Base-by-base conservation (phyloP, 1,284 basidiomycete species). In the Apiotrichum domesticum region DNA sequence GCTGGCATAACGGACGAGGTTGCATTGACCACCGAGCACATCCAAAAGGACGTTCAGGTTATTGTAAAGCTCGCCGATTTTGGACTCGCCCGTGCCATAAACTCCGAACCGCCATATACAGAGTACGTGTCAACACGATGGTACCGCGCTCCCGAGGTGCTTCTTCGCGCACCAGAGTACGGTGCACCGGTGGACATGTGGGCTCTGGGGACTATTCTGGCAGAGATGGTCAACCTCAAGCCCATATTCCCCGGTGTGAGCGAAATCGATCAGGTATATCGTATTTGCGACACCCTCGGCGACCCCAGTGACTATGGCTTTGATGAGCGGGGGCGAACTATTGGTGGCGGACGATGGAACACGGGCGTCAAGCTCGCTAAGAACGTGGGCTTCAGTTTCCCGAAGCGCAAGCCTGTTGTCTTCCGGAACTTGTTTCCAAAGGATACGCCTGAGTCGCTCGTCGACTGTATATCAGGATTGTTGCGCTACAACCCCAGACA, bases 11-110 rank as follows among this genome's bases (percentile, higher is more conserved):
- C 11, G 5, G 54, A 54, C 34, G 51, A 46, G 3, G 42, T 40
- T 14, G 13, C 46, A 1, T 41, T 61, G 2, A 49, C 29, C 4
- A 29, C 35, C 29, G 51, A 45, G 34, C 45, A 39, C n/a, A 60
- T 63, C 48, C 92, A 98, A 70, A 88, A 87, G 78, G 96, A 99
- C 73, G 95, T 98, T 54, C 87, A 94, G 13, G 91, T 94, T 48
- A 91, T 98, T 69, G 88, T 98, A 78, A 99, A 99, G 77, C 84
- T 99, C 29, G 96, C 96, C 33, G 96, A 99, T 76, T 99, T 99
- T 77, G 96, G 96, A 65, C 84, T 98, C 41, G 96, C 96, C 5
- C 80, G 95, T 56, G 93, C 96, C 72, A 96, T 88, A 2, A 80
- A 80, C 59, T 94, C 90, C 67, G 79, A 82, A 56, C 94, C 96